Conservation (phyloP, 1,284 basidiomycete genomes). For the Trametes hirsuta region DNA sequence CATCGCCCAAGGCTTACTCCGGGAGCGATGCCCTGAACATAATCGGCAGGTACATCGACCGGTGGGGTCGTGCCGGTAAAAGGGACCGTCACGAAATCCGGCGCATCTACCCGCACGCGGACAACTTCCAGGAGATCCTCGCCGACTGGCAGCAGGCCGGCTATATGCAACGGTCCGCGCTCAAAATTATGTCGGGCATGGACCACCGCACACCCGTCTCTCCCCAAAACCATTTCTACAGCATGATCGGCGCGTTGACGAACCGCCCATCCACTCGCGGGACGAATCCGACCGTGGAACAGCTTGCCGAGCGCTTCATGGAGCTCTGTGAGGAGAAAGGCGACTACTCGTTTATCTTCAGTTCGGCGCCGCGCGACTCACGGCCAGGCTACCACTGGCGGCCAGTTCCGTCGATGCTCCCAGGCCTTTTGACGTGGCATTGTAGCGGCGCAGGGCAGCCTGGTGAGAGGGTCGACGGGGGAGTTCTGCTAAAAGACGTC, state of each 20-base stretch:
- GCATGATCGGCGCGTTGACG: conserved; percentile 28
- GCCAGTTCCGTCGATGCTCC: conserved; percentile 18
- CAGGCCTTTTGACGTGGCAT: conserved; percentile 17
- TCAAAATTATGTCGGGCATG: conserved; percentile 24
- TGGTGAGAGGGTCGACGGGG: conserved; percentile 13
- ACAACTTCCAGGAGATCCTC: conserved; percentile 26
- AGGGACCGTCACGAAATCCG: neutral
- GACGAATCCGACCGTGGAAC: conserved; percentile 20
- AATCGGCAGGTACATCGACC: conserved; percentile 16
- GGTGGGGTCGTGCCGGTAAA: neutral
- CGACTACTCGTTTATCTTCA: conserved; percentile 31
- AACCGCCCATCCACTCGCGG: conserved; percentile 14
- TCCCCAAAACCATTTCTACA: conserved; percentile 27
- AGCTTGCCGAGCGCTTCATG: conserved; percentile 27
- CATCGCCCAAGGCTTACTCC: neutral
- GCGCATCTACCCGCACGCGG: conserved; percentile 13
- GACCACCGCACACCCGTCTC: conserved; percentile 11
- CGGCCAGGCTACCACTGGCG: conserved; percentile 25
- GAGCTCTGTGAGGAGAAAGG: conserved; percentile 27
- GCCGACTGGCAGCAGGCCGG: conserved; percentile 16
- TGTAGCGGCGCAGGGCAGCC: conserved; percentile 13
- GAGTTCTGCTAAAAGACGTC: conserved; percentile 22
- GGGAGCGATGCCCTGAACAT: conserved; percentile 16
- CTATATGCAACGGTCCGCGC: conserved; percentile 22
- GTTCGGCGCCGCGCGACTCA: conserved; percentile 18